Evolutionary conservation across 768 basidiomycete species (phyloP).

Genomic region (Multifurca ochricompacta): DNA sequence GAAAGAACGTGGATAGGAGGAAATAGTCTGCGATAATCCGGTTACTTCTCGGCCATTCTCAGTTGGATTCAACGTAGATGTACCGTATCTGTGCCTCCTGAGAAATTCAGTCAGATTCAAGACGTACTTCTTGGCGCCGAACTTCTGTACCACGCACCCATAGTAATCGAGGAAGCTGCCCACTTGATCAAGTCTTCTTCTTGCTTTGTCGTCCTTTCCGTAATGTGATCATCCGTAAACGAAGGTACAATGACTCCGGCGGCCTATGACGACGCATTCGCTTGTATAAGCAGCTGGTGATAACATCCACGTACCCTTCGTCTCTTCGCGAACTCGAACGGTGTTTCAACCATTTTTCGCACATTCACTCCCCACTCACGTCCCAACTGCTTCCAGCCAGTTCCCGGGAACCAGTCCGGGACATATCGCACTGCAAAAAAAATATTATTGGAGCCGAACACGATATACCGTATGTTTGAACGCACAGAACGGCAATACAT

Average conservation of each 20-base stretch:
- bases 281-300: not conserved
- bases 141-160: conserved; percentile 3
- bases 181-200: conserved; percentile 19
- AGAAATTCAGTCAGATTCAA: not conserved
- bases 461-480: no score
- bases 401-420: conserved; percentile 31
- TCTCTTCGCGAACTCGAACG: conserved; percentile 17
- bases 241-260: not conserved
- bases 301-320: conserved; percentile 13
- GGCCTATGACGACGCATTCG: not conserved
- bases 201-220: not conserved
- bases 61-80: not conserved
- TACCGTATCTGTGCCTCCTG: conserved; percentile 10
- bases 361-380: not conserved
- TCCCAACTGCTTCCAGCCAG: conserved; percentile 22
- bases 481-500: conserved; percentile 23
- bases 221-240: conserved; percentile 1
- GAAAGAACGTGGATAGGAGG: conserved; percentile 18
- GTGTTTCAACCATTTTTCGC: conserved; percentile 5
- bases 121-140: not conserved
- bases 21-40: not conserved
- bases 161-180: conserved; percentile 10
- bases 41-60: not conserved
- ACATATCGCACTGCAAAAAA: conserved; percentile 22
- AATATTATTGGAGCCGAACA: no score